Conservation (phyloP, 2,329 filamentous ascomycete genomes). For the Colletotrichum theobromicola region DNA sequence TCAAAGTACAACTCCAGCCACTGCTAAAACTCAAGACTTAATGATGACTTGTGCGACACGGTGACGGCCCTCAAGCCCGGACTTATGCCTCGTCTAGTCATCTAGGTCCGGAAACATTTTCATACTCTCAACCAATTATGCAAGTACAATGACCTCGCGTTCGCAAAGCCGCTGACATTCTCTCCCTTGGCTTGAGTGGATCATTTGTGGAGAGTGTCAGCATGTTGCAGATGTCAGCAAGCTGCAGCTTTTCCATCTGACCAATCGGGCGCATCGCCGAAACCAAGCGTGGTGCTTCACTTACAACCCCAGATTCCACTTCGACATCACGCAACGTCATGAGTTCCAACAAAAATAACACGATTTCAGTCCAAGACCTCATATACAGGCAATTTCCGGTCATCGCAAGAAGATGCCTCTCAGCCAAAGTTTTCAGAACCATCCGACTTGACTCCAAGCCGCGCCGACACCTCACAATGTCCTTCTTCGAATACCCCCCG, state of each 20-base stretch:
- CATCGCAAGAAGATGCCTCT: fast-evolving
- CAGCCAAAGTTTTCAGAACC: background rate
- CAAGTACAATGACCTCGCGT: fast-evolving
- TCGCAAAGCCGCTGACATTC: background rate
- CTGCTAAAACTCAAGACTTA: background rate
- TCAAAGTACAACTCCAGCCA: background rate
- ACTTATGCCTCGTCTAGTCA: fast-evolving
- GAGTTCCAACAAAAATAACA: background rate
- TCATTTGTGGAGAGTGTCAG: background rate
- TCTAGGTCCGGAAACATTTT: background rate
- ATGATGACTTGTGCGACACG: fast-evolving
- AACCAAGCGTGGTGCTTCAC: background rate
- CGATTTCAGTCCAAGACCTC: background rate
- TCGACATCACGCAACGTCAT: background rate
- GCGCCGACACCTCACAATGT: background rate
- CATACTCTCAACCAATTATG: fast-evolving
- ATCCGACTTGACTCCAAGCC: background rate
- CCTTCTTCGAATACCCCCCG: conserved; percentile 1
- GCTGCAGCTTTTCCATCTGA: background rate
- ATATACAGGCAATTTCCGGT: background rate
- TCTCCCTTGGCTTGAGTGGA: background rate
- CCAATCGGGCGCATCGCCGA: background rate
- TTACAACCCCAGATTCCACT: background rate
- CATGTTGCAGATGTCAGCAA: background rate
- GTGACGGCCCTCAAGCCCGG: background rate